phyloP scores from a whole-genome alignment of 1,284 basidiomycete species.

The Sporisorium sorghi region DNA sequence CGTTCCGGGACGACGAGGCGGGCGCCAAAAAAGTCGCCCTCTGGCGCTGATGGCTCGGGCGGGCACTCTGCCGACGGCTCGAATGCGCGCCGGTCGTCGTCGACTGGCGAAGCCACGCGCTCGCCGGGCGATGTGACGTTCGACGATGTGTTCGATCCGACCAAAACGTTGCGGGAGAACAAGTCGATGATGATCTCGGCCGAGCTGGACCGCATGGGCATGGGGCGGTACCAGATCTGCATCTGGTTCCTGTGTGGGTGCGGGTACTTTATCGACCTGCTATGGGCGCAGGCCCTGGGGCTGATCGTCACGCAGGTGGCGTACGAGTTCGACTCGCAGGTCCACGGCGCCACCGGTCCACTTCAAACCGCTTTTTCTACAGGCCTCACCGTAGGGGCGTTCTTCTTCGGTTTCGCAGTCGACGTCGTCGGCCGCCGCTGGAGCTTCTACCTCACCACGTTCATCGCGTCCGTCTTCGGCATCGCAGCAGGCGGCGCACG shows the following conservation, averaged over 20 bases:
- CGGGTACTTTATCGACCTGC: constrained; percentile 64
- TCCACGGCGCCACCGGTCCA: constrained; percentile 45
- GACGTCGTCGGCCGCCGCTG: constrained; percentile 62
- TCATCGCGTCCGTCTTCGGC: constrained; percentile 60
- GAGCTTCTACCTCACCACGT: constrained; percentile 63
- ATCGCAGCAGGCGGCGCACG: constrained; percentile 52
- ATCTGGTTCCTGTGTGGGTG: constrained; percentile 63
- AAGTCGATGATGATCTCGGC: constrained; percentile 56
- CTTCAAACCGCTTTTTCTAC: constrained; percentile 57
- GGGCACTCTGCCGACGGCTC: not conserved
- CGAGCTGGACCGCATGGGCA: constrained; percentile 60
- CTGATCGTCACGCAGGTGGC: constrained; percentile 56
- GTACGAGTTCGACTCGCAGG: constrained; percentile 47
- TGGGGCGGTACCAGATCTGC: constrained; percentile 59
- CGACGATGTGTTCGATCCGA: constrained; percentile 52
- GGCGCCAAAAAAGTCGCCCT: constrained; percentile 29
- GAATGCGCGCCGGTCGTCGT: not conserved
- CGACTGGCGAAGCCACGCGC: not conserved
- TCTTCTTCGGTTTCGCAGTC: constrained; percentile 63
- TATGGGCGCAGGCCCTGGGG: constrained; percentile 63
- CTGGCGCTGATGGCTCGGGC: too few species aligned
- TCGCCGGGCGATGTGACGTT: constrained; percentile 26
- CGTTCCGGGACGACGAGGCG: constrained; percentile 25
- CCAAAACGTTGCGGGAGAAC: constrained; percentile 57
- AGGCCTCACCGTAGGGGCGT: constrained; percentile 63